Evolutionary conservation across 164 flowering plant species (phyloP).

Genomic region (Liquidambar formosana): DNA sequence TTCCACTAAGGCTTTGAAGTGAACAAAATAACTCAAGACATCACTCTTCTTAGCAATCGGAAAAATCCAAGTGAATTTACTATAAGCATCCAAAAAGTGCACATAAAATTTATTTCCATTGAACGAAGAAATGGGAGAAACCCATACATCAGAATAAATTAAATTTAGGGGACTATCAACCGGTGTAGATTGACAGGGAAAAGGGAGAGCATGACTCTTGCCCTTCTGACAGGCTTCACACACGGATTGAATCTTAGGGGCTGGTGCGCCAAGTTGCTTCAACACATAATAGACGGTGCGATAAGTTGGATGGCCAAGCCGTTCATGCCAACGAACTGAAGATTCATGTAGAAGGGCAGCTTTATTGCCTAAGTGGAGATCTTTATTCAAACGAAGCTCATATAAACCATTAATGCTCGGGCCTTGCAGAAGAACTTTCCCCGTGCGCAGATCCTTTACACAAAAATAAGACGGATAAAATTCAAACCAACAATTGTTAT

Average conservation of each 20-base stretch:
- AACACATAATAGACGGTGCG: not conserved
- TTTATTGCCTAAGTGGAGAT: no score
- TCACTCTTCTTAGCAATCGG: not conserved
- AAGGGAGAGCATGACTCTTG: constrained; percentile 5
- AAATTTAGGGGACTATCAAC: not conserved
- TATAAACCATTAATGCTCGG: not conserved
- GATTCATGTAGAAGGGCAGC: not conserved
- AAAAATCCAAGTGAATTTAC: constrained; percentile 7
- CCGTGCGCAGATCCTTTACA: not conserved
- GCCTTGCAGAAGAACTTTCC: not conserved
- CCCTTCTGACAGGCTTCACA: constrained; percentile 6
- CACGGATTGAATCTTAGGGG: not conserved
- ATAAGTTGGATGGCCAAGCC: constrained; percentile 2
- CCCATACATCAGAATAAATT: constrained; percentile 4
- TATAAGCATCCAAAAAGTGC: not conserved
- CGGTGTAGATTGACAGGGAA: not conserved
- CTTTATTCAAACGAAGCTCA: not conserved
- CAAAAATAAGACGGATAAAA: not conserved
- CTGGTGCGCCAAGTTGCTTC: not conserved
- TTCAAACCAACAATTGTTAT: not conserved
- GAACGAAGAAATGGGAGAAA: not conserved
- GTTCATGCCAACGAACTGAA: not conserved
- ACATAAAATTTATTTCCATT: constrained; percentile 4
- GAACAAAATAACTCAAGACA: not conserved
- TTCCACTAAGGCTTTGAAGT: no score